phyloP scores from a whole-genome alignment of 2,329 filamentous ascomycete genomes.

The Aureobasidium namibiae region DNA sequence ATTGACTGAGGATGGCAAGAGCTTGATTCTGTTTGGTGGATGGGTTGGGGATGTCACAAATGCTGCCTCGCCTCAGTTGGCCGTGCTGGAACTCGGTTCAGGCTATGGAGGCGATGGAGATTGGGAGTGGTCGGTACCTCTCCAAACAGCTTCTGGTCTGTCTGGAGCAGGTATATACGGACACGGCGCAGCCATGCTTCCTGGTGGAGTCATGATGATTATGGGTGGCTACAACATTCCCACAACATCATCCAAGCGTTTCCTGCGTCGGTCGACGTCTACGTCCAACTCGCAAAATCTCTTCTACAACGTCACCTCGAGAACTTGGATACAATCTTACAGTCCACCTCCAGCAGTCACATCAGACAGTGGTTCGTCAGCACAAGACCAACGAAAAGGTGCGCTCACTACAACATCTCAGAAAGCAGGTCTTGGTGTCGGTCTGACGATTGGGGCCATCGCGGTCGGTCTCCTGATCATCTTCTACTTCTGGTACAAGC shows the following conservation, averaged over 20 bases:
- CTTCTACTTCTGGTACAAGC: slow-evolving; percentile 41
- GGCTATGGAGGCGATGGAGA: slow-evolving; percentile 55
- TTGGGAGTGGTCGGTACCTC: slow-evolving; percentile 64
- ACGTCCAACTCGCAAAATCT: slow-evolving; percentile 39
- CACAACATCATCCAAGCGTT: slow-evolving; percentile 25
- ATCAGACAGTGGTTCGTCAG: slow-evolving; percentile 4
- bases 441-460: slow-evolving; percentile 37
- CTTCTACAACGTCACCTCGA: slow-evolving; percentile 56
- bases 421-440: slow-evolving; percentile 38
- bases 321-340: slow-evolving; percentile 51
- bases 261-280: slow-evolving; percentile 28
- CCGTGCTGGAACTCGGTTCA: slow-evolving; percentile 64
- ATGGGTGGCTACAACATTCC: slow-evolving; percentile 50
- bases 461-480: slow-evolving; percentile 32
- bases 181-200: slow-evolving; percentile 54
- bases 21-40: slow-evolving; percentile 74
- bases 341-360: slow-evolving; percentile 28
- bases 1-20: slow-evolving; percentile 66
- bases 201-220: slow-evolving; percentile 54
- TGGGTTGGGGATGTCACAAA: slow-evolving; percentile 80
- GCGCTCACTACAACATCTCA: slow-evolving; percentile 36
- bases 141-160: slow-evolving; percentile 34
- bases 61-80: slow-evolving; percentile 74
- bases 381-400: slow-evolving; percentile 26
- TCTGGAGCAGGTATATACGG: slow-evolving; percentile 48